Evolutionary conservation across 1,284 basidiomycete genomes (phyloP), one percentile per base, ranked within the genome.

Genomic region (Leccinum pachyderme): DNA sequence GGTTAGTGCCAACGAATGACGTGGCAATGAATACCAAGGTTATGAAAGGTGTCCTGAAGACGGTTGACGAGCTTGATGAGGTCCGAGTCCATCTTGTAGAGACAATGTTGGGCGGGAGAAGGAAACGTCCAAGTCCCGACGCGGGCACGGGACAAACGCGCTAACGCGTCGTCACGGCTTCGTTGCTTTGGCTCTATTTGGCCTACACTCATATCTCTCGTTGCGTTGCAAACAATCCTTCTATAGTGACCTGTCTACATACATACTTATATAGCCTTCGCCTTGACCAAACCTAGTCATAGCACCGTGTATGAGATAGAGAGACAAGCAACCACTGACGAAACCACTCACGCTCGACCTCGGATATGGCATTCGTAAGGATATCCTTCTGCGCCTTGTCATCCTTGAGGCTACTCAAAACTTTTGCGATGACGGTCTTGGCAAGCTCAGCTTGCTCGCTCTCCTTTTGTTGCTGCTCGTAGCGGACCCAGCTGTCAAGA

Each of bases 401-500:
- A 67, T 98, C 94, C 72, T 82, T 80, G 63, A 99, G 77, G 66
- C 81, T 81, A 68, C 88, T 84, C 64, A 93, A 79, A 52, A 98
- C 93, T 73, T 91, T 93, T 63, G 84, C 83, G 65, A 96, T 90
- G 69, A 99, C 89, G 55, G 81, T 77, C 81, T 90, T 88, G 61
- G 94, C 89, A 53, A 99, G 86, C 53, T 93, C 89, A 33, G 84
- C 81, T 83, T 99, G 97, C 80, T 99, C 94, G 68, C 83, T 89
- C 82, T 99, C 95, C 79, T 97, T 94, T 72, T 88, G 82, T 75
- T 95, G 93, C 72, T 97, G 95, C 81, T 99, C 96, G 77, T 86
- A 95, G 70, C 96, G 91, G 58, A 96, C 95, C 95, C 96, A 98
- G 72, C 90, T 92, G 82, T 99, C 97, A 57, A 99, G 85, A 37